phyloP scores from a whole-genome alignment of 805 yeast species.

The Yarrowia osloensis region DNA sequence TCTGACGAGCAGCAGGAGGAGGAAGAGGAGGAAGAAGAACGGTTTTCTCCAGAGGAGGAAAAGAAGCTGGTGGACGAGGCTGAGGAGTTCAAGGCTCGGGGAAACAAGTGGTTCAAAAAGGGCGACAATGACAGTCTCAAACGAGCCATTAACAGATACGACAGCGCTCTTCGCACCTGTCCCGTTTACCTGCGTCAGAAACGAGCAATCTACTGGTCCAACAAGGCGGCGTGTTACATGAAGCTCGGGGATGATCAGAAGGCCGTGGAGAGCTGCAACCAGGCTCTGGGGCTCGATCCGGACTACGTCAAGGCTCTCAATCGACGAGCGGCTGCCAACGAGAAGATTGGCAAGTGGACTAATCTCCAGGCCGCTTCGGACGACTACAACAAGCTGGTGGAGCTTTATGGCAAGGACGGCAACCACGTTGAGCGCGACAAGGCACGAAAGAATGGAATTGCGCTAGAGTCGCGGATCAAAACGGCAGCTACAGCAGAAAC shows the following conservation, averaged over 20 bases:
- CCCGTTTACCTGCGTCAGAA: constrained; percentile 31
- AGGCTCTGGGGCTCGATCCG: constrained; percentile 61
- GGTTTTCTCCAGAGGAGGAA: constrained; percentile 35
- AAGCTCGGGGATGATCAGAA: constrained; percentile 36
- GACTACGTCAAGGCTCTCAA: constrained; percentile 69
- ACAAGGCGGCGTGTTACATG: constrained; percentile 38
- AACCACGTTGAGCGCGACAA: constrained; percentile 20
- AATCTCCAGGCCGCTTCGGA: constrained; percentile 39
- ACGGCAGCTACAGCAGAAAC: constrained; percentile 39
- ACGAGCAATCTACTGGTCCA: constrained; percentile 36
- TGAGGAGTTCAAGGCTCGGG: constrained; percentile 47
- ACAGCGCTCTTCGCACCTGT: constrained; percentile 33
- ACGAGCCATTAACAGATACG: constrained; percentile 33
- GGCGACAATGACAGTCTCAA: constrained; percentile 11
- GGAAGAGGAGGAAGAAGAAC: neutral
- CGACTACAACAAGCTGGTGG: constrained; percentile 35
- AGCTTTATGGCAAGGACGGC: constrained; percentile 18
- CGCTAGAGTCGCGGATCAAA: constrained; percentile 35
- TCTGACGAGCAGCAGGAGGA: neutral
- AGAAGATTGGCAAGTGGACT: constrained; percentile 38
- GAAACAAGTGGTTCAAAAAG: constrained; percentile 38
- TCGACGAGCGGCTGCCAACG: constrained; percentile 71
- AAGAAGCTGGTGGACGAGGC: constrained; percentile 36
- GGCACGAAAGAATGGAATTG: constrained; percentile 12
- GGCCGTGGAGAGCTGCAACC: constrained; percentile 66